Base-by-base conservation (phyloP, 352 stramenopile genomes). In the Pythium phragmiticola region DNA sequence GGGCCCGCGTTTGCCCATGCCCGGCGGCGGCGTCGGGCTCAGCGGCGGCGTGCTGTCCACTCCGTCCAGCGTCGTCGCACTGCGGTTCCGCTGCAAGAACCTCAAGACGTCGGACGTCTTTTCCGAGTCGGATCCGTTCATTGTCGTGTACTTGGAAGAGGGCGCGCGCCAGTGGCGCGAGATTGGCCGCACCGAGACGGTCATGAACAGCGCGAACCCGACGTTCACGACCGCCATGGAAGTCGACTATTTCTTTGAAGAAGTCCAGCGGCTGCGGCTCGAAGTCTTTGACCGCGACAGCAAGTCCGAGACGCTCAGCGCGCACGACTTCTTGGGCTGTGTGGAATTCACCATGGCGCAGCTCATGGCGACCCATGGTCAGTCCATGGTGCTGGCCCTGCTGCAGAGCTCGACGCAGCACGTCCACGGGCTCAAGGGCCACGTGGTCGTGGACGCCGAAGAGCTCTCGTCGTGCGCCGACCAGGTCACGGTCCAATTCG, bases 271-370 rank as follows among this genome's bases (percentile, higher is more conserved):
- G 12, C 63, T 95, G 39, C 70, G 82, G 21, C 67, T 95, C 12
- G 87, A 95, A 37, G 79, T 91, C 0, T 95, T 90, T 66, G 84
- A 95, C 68, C 78, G 84, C 19, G 83, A 93, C 69, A 84, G 78
- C 57, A 50, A 56, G 21, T 94, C 80, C 0, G 79, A 89, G 30
- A 76, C 69, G 60, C 69, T 92, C 16, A 75, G 66, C 4, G 69
- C 69, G 11, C 82, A 92, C 56, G 82, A 92, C 63, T 92, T 92
- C 53, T 61, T 92, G 3, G 82, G 82, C 11, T 92, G 82, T 53
- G 78, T 89, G 14, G 82, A 92, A 61, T 71, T 92, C 51, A 92
- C 82, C 5, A 85, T 92, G 77, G 82, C 80, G 2, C 80, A 92
- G 58, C 69, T 92, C 58, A 89, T 92, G 80, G 76, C 80, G 1